Conservation (phyloP, 768 basidiomycete genomes). For the Ramaria sp. region DNA sequence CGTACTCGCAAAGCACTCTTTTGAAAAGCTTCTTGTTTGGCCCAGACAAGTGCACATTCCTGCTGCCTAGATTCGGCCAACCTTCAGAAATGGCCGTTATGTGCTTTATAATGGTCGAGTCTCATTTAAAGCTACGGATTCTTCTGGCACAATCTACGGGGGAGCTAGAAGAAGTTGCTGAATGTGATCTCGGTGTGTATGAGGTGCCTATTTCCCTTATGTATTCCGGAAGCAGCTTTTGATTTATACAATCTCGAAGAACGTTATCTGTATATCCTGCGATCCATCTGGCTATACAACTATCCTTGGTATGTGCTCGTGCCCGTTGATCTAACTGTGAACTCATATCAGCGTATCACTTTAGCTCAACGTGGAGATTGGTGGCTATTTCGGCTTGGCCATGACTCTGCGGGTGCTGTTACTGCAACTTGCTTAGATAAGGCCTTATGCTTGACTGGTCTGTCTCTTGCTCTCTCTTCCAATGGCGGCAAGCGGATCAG, state of each 20-base stretch:
- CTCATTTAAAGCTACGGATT: not conserved
- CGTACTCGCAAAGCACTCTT: not conserved
- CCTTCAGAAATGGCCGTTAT: conserved; percentile 1
- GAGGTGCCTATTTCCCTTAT: not conserved
- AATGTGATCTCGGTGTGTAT: not conserved
- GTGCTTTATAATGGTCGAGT: not conserved
- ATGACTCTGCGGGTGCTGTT: not conserved
- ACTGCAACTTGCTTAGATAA: not conserved
- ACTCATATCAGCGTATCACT: not conserved
- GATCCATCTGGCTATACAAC: conserved; percentile 6
- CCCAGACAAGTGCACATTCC: not conserved
- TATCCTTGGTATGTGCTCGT: conserved; percentile 5
- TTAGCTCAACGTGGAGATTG: conserved; percentile 1
- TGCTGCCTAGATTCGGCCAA: not conserved
- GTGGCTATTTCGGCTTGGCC: not conserved
- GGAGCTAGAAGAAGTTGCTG: not conserved
- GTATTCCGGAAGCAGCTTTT: not conserved
- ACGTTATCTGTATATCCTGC: conserved; percentile 4
- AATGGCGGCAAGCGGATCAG: too few relatives aligned
- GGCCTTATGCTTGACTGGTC: not conserved
- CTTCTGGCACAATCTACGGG: not conserved
- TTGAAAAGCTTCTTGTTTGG: conserved; percentile 1
- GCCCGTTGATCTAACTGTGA: not conserved
- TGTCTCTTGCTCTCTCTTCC: not conserved
- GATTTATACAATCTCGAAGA: not conserved